Conservation (phyloP, 164 flowering plant genomes). For the Sextonia rubra region DNA sequence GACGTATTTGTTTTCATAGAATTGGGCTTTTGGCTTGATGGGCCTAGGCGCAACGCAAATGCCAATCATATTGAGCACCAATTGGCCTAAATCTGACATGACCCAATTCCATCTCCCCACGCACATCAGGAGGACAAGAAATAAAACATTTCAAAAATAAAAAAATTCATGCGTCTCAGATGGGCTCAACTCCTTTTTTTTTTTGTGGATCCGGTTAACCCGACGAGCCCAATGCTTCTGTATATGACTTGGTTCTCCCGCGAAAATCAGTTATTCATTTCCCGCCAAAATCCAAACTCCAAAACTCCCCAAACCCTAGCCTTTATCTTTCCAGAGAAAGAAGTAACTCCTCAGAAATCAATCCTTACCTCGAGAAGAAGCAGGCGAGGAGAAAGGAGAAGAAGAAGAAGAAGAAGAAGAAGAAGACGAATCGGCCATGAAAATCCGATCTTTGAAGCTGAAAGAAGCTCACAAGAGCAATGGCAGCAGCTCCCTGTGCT, state of each 20-base stretch:
- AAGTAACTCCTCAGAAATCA: neutral
- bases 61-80: no score
- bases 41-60: no score
- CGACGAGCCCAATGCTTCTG: neutral
- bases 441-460: conserved; percentile 65
- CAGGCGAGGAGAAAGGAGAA: neutral
- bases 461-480: conserved; percentile 71
- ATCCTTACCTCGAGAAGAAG: no score
- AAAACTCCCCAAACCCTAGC: neutral
- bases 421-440: conserved; percentile 45
- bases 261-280: neutral
- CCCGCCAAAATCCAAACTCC: neutral
- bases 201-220: no score
- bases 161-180: no score
- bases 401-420: neutral
- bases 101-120: no score
- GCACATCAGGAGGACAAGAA: no score
- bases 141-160: no score
- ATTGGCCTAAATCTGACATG: no score
- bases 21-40: no score
- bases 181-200: neutral
- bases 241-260: no score
- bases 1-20: no score
- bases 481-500: conserved; percentile 46
- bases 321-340: neutral